Conservation (phyloP, 228 moss, liverwort and hornwort species). For the Sphagnum fallax region DNA sequence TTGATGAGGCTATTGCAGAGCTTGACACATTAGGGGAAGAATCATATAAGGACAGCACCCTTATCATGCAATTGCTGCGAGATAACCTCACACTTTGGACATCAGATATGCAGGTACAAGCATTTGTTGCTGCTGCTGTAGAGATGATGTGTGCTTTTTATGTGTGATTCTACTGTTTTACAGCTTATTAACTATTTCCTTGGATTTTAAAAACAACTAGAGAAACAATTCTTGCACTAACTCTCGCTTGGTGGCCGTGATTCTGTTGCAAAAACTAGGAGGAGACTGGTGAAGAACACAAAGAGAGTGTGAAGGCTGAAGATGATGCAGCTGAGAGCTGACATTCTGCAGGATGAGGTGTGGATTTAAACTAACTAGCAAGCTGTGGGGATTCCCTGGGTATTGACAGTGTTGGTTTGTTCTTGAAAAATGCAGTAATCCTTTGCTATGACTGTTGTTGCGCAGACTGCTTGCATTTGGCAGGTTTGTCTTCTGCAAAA, state of each 20-base stretch:
- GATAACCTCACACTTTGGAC: conserved; percentile 8
- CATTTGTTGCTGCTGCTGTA: not conserved
- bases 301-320: conserved; percentile 3
- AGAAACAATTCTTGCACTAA: not conserved
- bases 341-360: not conserved
- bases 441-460: not conserved
- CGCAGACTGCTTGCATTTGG: no score
- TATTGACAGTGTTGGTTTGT: conserved; percentile 1
- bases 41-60: conserved; percentile 8
- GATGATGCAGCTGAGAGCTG: not conserved
- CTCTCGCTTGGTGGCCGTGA: not conserved
- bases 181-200: not conserved
- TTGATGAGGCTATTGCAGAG: conserved; percentile 12
- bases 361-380: not conserved
- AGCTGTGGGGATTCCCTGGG: not conserved
- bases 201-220: no score
- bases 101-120: conserved; percentile 9
- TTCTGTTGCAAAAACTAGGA: not conserved
- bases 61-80: conserved; percentile 8
- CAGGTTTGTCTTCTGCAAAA: no score
- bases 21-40: conserved; percentile 11
- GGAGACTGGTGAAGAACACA: conserved; percentile 9
- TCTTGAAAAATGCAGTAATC: conserved; percentile 1
- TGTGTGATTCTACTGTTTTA: not conserved
- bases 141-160: not conserved